phyloP scores from a whole-genome alignment of 345 rosid genomes.

The Conringia planisiliqua region DNA sequence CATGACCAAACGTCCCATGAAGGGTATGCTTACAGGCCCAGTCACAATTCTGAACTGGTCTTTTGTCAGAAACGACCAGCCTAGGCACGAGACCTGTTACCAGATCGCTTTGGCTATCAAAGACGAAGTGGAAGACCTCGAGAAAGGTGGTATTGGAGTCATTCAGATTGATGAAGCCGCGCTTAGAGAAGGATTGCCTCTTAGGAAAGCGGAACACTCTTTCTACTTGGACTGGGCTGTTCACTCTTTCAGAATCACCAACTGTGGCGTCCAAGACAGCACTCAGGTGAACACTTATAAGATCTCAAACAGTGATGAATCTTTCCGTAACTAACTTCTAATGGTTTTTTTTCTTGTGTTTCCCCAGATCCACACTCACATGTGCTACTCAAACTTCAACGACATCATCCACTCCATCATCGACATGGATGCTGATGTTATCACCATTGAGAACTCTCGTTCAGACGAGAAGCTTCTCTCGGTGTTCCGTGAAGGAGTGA shows the following conservation, averaged over 20 bases:
- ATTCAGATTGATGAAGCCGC: conserved; percentile 99
- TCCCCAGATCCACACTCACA: conserved; percentile 89
- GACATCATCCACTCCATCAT: conserved; percentile 96
- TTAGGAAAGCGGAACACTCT: conserved; percentile 95
- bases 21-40: conserved; percentile 99
- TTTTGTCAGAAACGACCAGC: conserved; percentile 95
- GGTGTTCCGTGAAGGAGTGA: conserved; percentile 96
- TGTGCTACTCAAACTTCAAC: conserved; percentile 99
- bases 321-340: background rate
- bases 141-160: conserved; percentile 81
- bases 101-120: conserved; percentile 98
- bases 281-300: conserved; percentile 57
- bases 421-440: conserved; percentile 97
- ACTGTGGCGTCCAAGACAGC: conserved; percentile 79
- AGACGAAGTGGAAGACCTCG: conserved; percentile 96
- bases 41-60: conserved; percentile 99
- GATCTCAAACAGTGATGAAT: background rate
- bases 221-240: conserved; percentile 99
- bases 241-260: conserved; percentile 98
- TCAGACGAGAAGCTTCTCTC: conserved; percentile 97
- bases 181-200: conserved; percentile 93
- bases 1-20: conserved; percentile 96
- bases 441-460: conserved; percentile 97
- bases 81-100: conserved; percentile 89
- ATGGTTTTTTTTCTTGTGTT: background rate